These are phyloP conservation scores for Wickerhamomyces chaumierensis DNA, from an alignment of 805 yeast species.

Conservation along the genomic window DNA sequence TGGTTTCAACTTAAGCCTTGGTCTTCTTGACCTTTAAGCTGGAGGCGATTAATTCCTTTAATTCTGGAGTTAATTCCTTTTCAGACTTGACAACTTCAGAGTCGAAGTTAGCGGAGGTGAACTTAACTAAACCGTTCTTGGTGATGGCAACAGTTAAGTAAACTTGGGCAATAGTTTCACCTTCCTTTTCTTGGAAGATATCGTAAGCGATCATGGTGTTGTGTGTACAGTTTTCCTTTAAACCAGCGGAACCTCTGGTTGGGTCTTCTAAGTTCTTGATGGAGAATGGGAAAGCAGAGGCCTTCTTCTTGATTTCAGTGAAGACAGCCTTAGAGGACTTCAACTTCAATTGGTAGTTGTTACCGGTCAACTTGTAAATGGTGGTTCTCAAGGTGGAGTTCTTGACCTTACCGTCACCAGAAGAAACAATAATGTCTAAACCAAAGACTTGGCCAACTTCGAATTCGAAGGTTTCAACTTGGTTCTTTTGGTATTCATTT, in stretches of 20 bases:
- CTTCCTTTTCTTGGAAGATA: constrained; percentile 54
- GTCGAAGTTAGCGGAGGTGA: constrained; percentile 45
- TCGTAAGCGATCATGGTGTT: constrained; percentile 59
- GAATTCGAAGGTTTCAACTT: constrained; percentile 52
- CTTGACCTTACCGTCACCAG: constrained; percentile 56
- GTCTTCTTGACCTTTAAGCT: constrained; percentile 43
- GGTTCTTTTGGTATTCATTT: constrained; percentile 49
- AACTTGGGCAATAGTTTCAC: constrained; percentile 56
- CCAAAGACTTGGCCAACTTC: constrained; percentile 74
- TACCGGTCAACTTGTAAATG: constrained; percentile 62
- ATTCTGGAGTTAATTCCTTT: constrained; percentile 40
- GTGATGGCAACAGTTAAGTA: constrained; percentile 70
- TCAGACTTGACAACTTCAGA: constrained; percentile 39
- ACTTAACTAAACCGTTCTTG: constrained; percentile 57
- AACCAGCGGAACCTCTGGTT: constrained; percentile 61
- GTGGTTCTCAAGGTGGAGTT: constrained; percentile 50
- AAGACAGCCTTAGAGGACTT: constrained; percentile 58
- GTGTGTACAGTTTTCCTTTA: constrained; percentile 62
- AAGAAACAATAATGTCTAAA: constrained; percentile 56
- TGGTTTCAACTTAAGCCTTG: constrained; percentile 17
- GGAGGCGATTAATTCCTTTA: constrained; percentile 30
- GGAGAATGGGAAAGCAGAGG: constrained; percentile 59
- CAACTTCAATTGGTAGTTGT: constrained; percentile 55
- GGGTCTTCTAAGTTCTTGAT: constrained; percentile 57
- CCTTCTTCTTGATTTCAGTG: constrained; percentile 56